phyloP scores from a whole-genome alignment of 2,329 filamentous ascomycete species.

The Penicillium decumbens region DNA sequence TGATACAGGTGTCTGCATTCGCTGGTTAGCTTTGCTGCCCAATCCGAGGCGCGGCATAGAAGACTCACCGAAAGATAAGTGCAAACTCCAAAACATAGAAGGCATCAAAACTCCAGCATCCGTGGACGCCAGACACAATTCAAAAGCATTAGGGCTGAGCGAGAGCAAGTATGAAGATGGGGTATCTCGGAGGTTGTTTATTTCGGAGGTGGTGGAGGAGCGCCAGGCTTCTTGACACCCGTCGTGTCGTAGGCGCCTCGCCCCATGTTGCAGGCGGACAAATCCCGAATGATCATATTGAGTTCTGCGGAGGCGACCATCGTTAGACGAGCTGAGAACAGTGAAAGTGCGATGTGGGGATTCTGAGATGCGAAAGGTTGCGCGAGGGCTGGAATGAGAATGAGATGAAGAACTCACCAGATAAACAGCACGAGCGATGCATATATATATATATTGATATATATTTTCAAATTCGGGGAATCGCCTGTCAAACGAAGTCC shows the following conservation, averaged over 20 bases:
- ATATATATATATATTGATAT: constrained; percentile 19
- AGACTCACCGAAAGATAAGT: constrained; percentile 26
- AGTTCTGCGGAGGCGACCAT: constrained; percentile 32
- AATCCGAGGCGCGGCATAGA: constrained; percentile 14
- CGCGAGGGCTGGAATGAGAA: constrained; percentile 15
- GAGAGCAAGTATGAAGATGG: constrained; percentile 18
- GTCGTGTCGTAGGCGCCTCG: constrained; percentile 51
- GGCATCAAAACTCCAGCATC: constrained; percentile 25
- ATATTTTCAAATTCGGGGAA: constrained; percentile 5
- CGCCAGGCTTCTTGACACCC: constrained; percentile 47
- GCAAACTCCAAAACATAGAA: constrained; percentile 23
- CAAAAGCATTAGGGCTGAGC: constrained; percentile 15
- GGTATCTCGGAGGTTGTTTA: constrained; percentile 22
- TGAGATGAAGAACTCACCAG: constrained; percentile 19
- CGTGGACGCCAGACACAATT: constrained; percentile 24
- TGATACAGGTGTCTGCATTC: constrained; percentile 30
- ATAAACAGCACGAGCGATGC: constrained; percentile 20
- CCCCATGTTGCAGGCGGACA: constrained; percentile 47
- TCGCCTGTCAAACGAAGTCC: constrained; percentile 19
- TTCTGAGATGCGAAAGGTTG: not conserved
- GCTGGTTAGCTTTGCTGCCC: constrained; percentile 22
- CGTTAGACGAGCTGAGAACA: constrained; percentile 21
- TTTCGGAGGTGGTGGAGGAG: constrained; percentile 44
- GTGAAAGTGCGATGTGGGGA: not conserved
- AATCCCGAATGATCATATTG: constrained; percentile 41